Conservation (phyloP, 176 grass and related monocot species). For the Otatea glauca region DNA sequence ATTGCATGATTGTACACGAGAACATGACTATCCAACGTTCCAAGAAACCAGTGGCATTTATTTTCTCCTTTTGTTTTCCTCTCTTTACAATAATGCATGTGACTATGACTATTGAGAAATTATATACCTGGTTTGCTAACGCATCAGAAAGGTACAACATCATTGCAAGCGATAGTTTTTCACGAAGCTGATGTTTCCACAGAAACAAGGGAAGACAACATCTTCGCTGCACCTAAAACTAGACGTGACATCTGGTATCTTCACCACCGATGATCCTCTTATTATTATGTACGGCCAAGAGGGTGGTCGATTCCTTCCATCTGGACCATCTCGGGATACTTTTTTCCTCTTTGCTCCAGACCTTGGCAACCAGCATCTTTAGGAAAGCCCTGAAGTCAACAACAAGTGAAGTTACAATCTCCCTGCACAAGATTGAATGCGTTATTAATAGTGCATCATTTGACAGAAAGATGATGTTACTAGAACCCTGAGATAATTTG, state of each 20-base stretch:
- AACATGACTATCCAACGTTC: neutral
- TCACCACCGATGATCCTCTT: constrained; percentile 61
- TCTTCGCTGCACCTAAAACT: constrained; percentile 18
- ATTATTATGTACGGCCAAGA: constrained; percentile 62
- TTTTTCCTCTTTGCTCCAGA: constrained; percentile 66
- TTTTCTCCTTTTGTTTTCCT: constrained; percentile 19
- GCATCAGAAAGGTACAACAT: constrained; percentile 35
- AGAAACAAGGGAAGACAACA: neutral
- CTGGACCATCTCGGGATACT: constrained; percentile 64
- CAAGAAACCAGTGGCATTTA: constrained; percentile 26
- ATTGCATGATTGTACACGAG: neutral
- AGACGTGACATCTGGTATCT: constrained; percentile 52
- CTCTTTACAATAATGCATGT: constrained; percentile 55
- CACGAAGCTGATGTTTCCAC: neutral
- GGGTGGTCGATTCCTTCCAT: constrained; percentile 73
- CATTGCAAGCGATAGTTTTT: neutral
- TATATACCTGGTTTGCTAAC: constrained; percentile 46
- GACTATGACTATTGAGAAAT: constrained; percentile 45
- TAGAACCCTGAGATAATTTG: constrained; percentile 26
- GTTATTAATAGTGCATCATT: constrained; percentile 30
- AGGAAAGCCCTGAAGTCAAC: constrained; percentile 93
- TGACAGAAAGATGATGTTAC: constrained; percentile 9
- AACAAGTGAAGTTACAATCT: constrained; percentile 86
- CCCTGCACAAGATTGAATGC: constrained; percentile 67
- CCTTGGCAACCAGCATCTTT: constrained; percentile 75